Conservation (phyloP, 768 basidiomycete genomes). For the Baorangia bicolor region DNA sequence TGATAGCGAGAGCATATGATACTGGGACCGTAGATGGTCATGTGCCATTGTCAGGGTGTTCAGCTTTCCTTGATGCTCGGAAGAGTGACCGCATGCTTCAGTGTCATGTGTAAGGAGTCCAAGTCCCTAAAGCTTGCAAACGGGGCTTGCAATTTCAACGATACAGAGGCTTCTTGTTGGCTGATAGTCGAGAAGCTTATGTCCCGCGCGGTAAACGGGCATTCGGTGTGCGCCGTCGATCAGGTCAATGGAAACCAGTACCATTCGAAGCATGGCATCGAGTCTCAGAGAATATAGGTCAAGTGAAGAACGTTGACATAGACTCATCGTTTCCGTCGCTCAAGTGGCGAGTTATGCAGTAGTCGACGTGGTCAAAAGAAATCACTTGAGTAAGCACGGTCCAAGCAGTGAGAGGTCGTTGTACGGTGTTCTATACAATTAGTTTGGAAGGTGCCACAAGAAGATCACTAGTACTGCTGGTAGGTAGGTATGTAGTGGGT, state of each 20-base stretch:
- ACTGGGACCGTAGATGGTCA: neutral
- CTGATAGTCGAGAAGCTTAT: neutral
- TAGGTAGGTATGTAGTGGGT: no score
- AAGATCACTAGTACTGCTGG: no score
- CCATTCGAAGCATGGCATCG: no score
- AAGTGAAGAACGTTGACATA: neutral
- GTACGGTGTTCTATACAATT: no score
- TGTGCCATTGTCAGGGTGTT: neutral
- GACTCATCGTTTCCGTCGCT: neutral
- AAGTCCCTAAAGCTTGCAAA: no score
- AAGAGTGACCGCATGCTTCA: neutral
- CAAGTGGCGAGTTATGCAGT: no score
- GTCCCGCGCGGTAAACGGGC: neutral
- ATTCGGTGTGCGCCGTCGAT: neutral
- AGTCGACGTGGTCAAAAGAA: neutral
- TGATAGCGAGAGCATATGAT: neutral
- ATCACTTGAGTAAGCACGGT: neutral
- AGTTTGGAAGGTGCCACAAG: no score
- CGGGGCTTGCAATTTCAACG: no score
- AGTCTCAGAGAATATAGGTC: neutral
- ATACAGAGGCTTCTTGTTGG: neutral
- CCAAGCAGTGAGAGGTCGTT: no score
- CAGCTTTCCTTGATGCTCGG: neutral
- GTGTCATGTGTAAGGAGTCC: no score
- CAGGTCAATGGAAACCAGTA: neutral